phyloP scores from a whole-genome alignment of 495 filamentous ascomycete genomes.

The Penicillium atrosanguineum region DNA sequence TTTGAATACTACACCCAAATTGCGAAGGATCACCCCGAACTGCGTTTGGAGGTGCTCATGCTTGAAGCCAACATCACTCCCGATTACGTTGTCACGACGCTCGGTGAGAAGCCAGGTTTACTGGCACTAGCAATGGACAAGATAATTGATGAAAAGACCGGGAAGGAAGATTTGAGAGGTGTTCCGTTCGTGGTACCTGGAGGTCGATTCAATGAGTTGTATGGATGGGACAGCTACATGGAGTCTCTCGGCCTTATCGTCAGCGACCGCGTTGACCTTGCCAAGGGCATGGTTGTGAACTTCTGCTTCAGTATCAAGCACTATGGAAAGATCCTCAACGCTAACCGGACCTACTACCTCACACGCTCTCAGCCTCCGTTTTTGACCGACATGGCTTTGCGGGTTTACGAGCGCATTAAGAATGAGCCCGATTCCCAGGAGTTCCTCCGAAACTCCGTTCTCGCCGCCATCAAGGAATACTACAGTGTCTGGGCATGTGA shows the following conservation, averaged over 20 bases:
- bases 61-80: slow-evolving; percentile 70
- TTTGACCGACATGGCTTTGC: slow-evolving; percentile 93
- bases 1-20: slow-evolving; percentile 81
- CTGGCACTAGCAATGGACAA: slow-evolving; percentile 89
- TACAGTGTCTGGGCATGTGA: slow-evolving; percentile 82
- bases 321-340: slow-evolving; percentile 97
- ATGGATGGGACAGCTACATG: slow-evolving; percentile 99
- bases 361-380: slow-evolving; percentile 93
- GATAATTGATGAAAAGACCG: slow-evolving; percentile 58
- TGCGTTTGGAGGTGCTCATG: slow-evolving; percentile 80
- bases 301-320: slow-evolving; percentile 98
- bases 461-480: slow-evolving; percentile 97
- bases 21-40: slow-evolving; percentile 69
- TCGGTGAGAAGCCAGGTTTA: slow-evolving; percentile 84
- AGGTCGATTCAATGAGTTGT: slow-evolving; percentile 94
- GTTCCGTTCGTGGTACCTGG: slow-evolving; percentile 95
- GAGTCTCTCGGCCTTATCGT: slow-evolving; percentile 82
- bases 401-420: slow-evolving; percentile 84
- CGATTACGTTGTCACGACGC: slow-evolving; percentile 65
- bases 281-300: slow-evolving; percentile 89
- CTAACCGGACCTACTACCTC: slow-evolving; percentile 93
- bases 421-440: slow-evolving; percentile 71
- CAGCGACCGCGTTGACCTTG: slow-evolving; percentile 76
- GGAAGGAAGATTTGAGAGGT: slow-evolving; percentile 65
- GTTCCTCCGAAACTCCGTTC: slow-evolving; percentile 71